Percentiles rank a stretch among this genome's conserved stretches.
Evolutionary conservation across 2,329 filamentous ascomycete genomes (phyloP).

Genomic region (Fusarium sp.): DNA sequence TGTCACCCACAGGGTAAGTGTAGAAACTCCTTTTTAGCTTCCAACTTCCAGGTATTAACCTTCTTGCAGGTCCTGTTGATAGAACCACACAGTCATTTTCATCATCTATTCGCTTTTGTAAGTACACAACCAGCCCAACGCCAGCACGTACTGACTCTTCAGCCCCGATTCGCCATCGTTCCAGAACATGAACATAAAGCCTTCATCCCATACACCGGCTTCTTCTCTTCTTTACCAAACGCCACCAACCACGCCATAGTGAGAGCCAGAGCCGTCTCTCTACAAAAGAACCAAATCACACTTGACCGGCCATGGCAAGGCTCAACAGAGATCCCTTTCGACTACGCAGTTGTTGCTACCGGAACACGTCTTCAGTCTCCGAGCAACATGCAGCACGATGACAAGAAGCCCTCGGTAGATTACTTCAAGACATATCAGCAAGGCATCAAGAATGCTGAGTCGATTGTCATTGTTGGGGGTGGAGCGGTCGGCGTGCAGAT

Average conservation of each 20-base stretch:
- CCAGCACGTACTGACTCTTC: background rate
- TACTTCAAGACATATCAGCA: slow-evolving; percentile 44
- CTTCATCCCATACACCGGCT: slow-evolving; percentile 60
- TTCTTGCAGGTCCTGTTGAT: slow-evolving; percentile 56
- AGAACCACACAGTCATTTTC: slow-evolving; percentile 65
- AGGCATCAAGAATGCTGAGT: slow-evolving; percentile 33
- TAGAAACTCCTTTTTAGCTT: accelerated
- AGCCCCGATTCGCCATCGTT: slow-evolving; percentile 60
- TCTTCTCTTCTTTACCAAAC: slow-evolving; percentile 35
- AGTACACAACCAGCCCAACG: background rate
- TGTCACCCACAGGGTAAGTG: slow-evolving; percentile 38
- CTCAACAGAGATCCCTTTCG: slow-evolving; percentile 39
- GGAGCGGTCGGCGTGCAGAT: slow-evolving; percentile 46
- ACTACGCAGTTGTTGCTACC: slow-evolving; percentile 41
- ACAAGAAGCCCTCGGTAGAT: slow-evolving; percentile 34
- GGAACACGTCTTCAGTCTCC: slow-evolving; percentile 43
- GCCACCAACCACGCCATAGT: slow-evolving; percentile 37
- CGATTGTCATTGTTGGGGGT: slow-evolving; percentile 44
- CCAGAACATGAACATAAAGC: slow-evolving; percentile 58
- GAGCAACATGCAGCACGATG: slow-evolving; percentile 43
- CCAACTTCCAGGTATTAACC: background rate
- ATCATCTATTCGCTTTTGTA: slow-evolving; percentile 61
- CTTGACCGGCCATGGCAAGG: slow-evolving; percentile 44
- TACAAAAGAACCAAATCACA: slow-evolving; percentile 36
- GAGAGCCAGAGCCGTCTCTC: slow-evolving; percentile 29